Evolutionary conservation across 192 early-diverging fungal genomes (phyloP), one percentile per base, ranked within the genome.

Genomic region (Coemansia sp.): DNA sequence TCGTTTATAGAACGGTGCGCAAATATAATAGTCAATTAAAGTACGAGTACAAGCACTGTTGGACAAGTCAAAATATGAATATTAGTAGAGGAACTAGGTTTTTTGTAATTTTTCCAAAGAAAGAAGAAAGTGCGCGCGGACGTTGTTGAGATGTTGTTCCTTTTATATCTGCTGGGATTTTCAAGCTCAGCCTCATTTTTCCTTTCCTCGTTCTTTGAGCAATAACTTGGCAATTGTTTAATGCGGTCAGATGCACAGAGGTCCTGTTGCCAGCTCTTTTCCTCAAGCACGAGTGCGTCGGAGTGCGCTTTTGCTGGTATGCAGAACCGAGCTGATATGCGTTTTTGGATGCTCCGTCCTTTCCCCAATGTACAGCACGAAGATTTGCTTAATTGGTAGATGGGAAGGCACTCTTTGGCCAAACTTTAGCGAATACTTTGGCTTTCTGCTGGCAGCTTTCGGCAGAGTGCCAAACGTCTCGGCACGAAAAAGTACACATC

Each of bases 141-240:
- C 55, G 31, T 37, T 36, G 18, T 17, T 34, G n/a, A 17, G 8
- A 37, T 56, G 55, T 17, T 36, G 5, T 18, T 54, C 23, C 26
- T 54, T 54, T 48, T 48, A 48, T 48, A 48, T 17, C 47, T 5
- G 12, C 47, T 18, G 17, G n/a, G n/a, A 20, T 48, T 23, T 46
- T 18, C 17, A 28, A 34, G 46, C 59, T 61, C 46, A 61, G 59
- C 59, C 59, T 61, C 59, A 61, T 56, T 56, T 48, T 31, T 17
- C n/a, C 20, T 2, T 20, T 17, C 0, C 21, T 55, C 31, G 24
- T 26, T 58, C 47, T 61, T 61, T 48, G 59, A 36, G 17, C 55
- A 56, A 56, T 20, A 56, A 56, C 37, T 18, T 4, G 31, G 26
- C 26, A 55, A 25, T 34, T 34, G 53, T 17, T 48, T 15, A 48